A percentile compares a stretch with the other conserved stretches of the same genome.
Evolutionary conservation across 2,329 filamentous ascomycete genomes (phyloP).

Genomic region (Fusarium nematophilum): DNA sequence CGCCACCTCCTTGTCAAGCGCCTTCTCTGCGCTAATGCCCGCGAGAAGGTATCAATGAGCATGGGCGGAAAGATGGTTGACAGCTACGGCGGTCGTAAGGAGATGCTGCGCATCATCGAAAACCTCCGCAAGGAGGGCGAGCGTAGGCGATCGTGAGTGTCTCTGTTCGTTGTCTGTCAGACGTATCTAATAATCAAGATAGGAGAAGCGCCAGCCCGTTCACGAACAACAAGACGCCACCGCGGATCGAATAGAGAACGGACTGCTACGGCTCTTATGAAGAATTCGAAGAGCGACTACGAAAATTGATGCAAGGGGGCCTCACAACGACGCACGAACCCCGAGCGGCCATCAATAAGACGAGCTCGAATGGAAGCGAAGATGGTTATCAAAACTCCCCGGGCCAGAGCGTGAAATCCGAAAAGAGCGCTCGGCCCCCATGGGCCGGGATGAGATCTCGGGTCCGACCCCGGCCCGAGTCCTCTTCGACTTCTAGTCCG

Average conservation of each 20-base stretch:
- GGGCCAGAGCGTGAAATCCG: neutral
- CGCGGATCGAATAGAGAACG: conserved; percentile 57
- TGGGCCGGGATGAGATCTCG: conserved; percentile 24
- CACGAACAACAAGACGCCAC: conserved; percentile 53
- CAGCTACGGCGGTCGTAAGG: conserved; percentile 81
- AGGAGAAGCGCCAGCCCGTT: conserved; percentile 54
- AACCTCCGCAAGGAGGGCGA: conserved; percentile 88
- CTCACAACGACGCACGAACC: neutral
- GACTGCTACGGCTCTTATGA: conserved; percentile 47
- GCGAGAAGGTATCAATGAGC: conserved; percentile 93
- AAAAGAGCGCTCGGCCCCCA: conserved; percentile 6
- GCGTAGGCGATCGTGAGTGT: conserved; percentile 79
- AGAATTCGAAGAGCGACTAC: conserved; percentile 43
- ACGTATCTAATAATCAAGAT: conserved; percentile 34
- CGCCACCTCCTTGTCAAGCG: conserved; percentile 89
- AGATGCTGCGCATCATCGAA: conserved; percentile 92
- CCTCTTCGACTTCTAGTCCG: conserved; percentile 5
- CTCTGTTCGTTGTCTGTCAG: neutral
- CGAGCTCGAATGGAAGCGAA: neutral
- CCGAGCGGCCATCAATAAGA: neutral
- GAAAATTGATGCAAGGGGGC: conserved; percentile 13
- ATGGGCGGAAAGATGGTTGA: conserved; percentile 88
- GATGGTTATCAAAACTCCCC: neutral
- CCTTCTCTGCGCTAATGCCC: conserved; percentile 80
- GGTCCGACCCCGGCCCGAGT: conserved; percentile 8